Base-by-base conservation (phyloP, 192 early-diverging fungal genomes). In the Podila minutissima region DNA sequence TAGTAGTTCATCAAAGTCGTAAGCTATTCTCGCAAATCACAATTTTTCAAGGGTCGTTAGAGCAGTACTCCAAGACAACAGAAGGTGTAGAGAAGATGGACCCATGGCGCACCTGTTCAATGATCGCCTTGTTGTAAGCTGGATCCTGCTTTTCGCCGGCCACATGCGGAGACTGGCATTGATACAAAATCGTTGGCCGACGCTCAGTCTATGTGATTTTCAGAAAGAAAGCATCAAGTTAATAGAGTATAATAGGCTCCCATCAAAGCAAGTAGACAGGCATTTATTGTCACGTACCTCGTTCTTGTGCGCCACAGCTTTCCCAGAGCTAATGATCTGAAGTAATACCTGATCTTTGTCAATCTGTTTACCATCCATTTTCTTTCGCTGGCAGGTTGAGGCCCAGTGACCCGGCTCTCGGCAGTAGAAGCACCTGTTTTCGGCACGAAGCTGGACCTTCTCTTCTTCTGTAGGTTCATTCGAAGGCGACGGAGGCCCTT, bases 281-380 rank as follows among this genome's bases (percentile, higher is more conserved):
- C 41, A 46, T 46, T 46, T 46, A 15, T 15, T 0, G 41, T 17
- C 41, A 46, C 37, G n/a, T 29, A 63, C 33, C 5, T 8, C 13
- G 17, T 35, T 5, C 26, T 28, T 55, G 6, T 3, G 50, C 72
- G 68, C 77, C 66, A 72, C 71, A 11, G 77, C 59, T 10, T 73
- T 73, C 33, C 71, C 77, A 59, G 77, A 69, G 37, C n/a, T 73
- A 61, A 81, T 81, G 32, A 81, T 81, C 46, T 81, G 71, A 0
- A 81, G 49, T 7, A 81, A 26, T 20, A 81, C 67, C 7, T 69
- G 60, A 20, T 73, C 77, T 2, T 72, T 73, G 5, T 63, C 51
- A 5, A 31, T 9, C 31, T 62, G 28, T 19, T 51, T 35, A 13
- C 24, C 38, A 26, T 35, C 29, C 11, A 55, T 13, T 31, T 61